Base-by-base conservation (phyloP, 2,329 filamentous ascomycete species). In the Penicillium olsonii region DNA sequence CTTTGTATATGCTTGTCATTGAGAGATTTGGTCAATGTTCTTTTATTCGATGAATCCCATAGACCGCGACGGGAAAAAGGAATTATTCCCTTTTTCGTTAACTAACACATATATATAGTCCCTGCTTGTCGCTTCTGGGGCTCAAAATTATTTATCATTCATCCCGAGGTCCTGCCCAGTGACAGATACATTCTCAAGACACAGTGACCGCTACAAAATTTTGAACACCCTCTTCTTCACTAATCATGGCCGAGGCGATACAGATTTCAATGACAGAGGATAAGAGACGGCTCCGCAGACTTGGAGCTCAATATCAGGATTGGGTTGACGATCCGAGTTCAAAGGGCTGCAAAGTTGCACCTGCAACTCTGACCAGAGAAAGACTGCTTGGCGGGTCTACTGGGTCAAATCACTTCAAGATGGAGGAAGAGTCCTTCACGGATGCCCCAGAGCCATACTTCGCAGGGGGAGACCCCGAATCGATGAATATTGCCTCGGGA, bases 311-410 rank as follows among this genome's bases (percentile, higher is more conserved):
- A 47, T 11, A 27, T 15, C 5, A 22, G 14, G 17, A 14, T 12
- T 47, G 45, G 45, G 8, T 47, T 27, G 38, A 24, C 15, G 14
- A 42, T 8, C 38, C 45, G 5, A 35, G 42, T 12, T 38, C 10
- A 19, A 22, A 17, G 26, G 3, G 6, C 4, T 47, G 45, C n/a
- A 9, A 26, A 17, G 15, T 47, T 42, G 14, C 14, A 15, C 12
- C 11, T 11, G 11, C 38, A 24, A 42, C 14, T 0, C 1, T 10
- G 8, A 17, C 15, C n/a, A 4, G 34, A 3, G 0, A 42, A 0
- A 2, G 19, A 4, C 3, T 47, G 14, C 3, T 42, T 3, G 10
- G 6, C 8, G 7, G 1, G 12, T 1, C 12, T 9, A 5, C 14
- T 4, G 5, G 6, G 3, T 6, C 5, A 4, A 1, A 19, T n/a